Base-by-base conservation (phyloP, 2,329 filamentous ascomycete species). In the Fulvia fulva region DNA sequence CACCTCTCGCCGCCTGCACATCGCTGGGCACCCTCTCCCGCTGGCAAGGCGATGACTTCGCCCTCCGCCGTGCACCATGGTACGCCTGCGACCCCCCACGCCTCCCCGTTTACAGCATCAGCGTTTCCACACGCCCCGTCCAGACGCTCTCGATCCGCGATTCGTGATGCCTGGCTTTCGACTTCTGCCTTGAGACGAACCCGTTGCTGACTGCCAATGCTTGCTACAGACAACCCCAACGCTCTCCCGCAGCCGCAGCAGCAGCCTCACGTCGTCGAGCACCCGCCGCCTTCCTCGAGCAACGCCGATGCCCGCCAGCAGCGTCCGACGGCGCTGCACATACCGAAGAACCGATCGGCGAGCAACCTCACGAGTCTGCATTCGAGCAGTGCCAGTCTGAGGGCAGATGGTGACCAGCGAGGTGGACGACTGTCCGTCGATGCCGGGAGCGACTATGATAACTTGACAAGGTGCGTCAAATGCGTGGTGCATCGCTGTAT, bases 381-480 rank as follows among this genome's bases (percentile, higher is more conserved):
- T 61, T 63, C 66, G 53, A 61, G 69, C 45, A 62, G 65, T 52
- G 62, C 75, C 43, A 70, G 73, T 58, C 74, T 77, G 53, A 65
- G 69, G 72, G 74, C 82, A 52, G 84, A 87, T 65, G 84, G 49
- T 21, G 55, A 57, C 11, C 19, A 12, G 21, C 81, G 64, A 79
- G 81, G 66, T 79, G 84, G 53, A 57, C 72, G 88, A 59, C 87
- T 91, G 75, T 93, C 90, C 51, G 87, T 92, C 70, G 91, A 95
- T 73, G 85, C 85, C 57, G 83, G 86, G 53, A 80, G 83, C 60
- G 80, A 82, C 64, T 84, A 85, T 75, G 89, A 92, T 72, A 79
- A 84, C 68, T 79, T 90, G 74, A 82, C 87, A 75, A 91, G 89
- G 90, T 94, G 76, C 74, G 85, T 78, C 43, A 57, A 21, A 34